Evolutionary conservation across 2,329 filamentous ascomycete species (phyloP).

Genomic region (Chaetothyriales sp.): DNA sequence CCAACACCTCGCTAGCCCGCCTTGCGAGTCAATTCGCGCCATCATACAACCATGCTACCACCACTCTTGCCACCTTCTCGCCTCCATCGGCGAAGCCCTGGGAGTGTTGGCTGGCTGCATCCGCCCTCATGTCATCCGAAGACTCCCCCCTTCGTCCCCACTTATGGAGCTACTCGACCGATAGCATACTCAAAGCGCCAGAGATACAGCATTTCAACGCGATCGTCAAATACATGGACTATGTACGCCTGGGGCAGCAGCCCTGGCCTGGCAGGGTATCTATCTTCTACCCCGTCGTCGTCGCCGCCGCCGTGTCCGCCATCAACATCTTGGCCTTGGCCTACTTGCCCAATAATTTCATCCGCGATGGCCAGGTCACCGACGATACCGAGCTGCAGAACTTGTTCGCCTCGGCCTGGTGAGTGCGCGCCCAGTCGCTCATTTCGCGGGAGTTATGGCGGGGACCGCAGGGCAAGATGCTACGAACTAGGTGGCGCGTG

Average conservation of each 20-base stretch:
- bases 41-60: slow-evolving; percentile 20
- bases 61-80: slow-evolving; percentile 36
- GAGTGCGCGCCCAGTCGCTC: slow-evolving; percentile 37
- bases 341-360: slow-evolving; percentile 36
- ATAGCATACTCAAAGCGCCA: slow-evolving; percentile 27
- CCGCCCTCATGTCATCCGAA: slow-evolving; percentile 47
- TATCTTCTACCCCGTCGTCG: slow-evolving; percentile 54
- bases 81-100: slow-evolving; percentile 60
- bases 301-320: slow-evolving; percentile 47
- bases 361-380: slow-evolving; percentile 49
- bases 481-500: slow-evolving; percentile 33
- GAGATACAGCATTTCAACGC: slow-evolving; percentile 51
- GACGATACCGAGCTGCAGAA: slow-evolving; percentile 70
- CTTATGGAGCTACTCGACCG: slow-evolving; percentile 28
- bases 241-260: slow-evolving; percentile 59
- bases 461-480: slow-evolving; percentile 39
- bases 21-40: slow-evolving; percentile 45
- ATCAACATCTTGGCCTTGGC: slow-evolving; percentile 53
- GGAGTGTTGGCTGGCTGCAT: slow-evolving; percentile 56
- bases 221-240: slow-evolving; percentile 51
- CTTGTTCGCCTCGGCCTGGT: slow-evolving; percentile 61
- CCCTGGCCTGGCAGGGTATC: slow-evolving; percentile 44
- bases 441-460: slow-evolving; percentile 44
- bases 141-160: slow-evolving; percentile 43
- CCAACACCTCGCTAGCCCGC: slow-evolving; percentile 46